Conservation (phyloP, 176 grass and related monocot species). For the Thalia dealbata region DNA sequence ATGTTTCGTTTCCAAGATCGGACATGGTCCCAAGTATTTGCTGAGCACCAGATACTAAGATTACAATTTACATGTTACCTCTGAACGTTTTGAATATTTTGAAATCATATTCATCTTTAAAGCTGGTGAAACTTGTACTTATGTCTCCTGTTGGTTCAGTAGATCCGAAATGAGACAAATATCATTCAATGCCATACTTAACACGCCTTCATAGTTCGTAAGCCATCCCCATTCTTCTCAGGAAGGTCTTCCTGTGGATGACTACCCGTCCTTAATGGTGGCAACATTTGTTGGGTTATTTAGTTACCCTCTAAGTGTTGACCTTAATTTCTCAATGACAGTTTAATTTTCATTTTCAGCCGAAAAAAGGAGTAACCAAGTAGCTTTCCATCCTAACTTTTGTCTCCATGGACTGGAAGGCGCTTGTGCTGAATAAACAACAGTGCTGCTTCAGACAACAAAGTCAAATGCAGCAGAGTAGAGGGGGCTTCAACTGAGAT, state of each 20-base stretch:
- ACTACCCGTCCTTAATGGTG: too few relatives aligned
- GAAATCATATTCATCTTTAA: not conserved
- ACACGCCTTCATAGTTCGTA: not conserved
- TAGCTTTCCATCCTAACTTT: too few relatives aligned
- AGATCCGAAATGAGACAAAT: not conserved
- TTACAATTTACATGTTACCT: not conserved
- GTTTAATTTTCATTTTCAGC: too few relatives aligned
- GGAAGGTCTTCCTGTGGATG: too few relatives aligned
- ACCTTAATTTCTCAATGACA: too few relatives aligned
- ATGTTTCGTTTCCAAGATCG: not conserved
- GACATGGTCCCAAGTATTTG: not conserved
- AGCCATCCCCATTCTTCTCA: too few relatives aligned
- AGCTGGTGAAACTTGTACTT: not conserved
- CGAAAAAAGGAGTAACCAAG: too few relatives aligned
- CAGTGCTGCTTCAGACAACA: not conserved
- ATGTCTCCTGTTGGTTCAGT: not conserved
- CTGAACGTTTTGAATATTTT: not conserved
- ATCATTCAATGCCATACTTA: not conserved
- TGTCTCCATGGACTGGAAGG: not conserved
- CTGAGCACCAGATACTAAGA: not conserved
- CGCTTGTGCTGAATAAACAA: not conserved
- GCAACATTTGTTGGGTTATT: not conserved
- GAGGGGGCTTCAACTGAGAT: not conserved
- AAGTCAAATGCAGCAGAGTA: constrained; percentile 1
- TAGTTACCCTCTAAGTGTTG: too few relatives aligned